Base-by-base conservation (phyloP, 2,329 filamentous ascomycete genomes). In the Lachnellula arida region DNA sequence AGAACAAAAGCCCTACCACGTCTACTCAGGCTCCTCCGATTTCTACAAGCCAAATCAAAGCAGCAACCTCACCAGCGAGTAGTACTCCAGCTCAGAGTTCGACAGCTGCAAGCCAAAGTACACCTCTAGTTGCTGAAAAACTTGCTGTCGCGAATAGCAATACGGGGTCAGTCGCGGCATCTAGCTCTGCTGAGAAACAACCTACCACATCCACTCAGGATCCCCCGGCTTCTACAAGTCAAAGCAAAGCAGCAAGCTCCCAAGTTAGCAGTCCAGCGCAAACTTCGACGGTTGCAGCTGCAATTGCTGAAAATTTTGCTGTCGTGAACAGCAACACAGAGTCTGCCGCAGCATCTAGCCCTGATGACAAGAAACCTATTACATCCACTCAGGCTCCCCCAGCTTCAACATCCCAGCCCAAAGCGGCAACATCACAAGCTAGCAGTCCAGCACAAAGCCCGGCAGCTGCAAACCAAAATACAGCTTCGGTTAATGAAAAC, bases 41-140 rank as follows among this genome's bases (percentile, higher is more conserved):
- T 32, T 32, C 28, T 32, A 32, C 28, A 32, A 32, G 28, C 9
- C 28, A 32, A 32, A 8, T 8, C 28, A 32, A 32, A 12, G 52
- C 49, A 14, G 39, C 52, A 9, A 52, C 49, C 43, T 56, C 54
- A 32, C 52, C 51, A 32, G 19, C 49, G n/a, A 49, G 54, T 35
- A 25, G 44, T 17, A 7, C 39, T 8, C 46, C 52, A 14, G 23
- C 28, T 15, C 4, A 35, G 9, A 22, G n/a, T 22, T n/a, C 19
- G 11, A 28, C 14, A 8, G 4, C n/a, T 25, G 42, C 48, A 50
- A 34, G 44, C 14, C 49, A 44, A 17, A 34, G 39, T 39, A 51
- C 42, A 44, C 8, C 42, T 32, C 28, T 11, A 32, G 28, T 9
- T n/a, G 22, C 42, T 19, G 19, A 19, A 9, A 19, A 19, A 2